Percentiles rank a stretch among this genome's conserved stretches.
Evolutionary conservation across 768 basidiomycete species (phyloP).

Genomic region (Collybia sordida): DNA sequence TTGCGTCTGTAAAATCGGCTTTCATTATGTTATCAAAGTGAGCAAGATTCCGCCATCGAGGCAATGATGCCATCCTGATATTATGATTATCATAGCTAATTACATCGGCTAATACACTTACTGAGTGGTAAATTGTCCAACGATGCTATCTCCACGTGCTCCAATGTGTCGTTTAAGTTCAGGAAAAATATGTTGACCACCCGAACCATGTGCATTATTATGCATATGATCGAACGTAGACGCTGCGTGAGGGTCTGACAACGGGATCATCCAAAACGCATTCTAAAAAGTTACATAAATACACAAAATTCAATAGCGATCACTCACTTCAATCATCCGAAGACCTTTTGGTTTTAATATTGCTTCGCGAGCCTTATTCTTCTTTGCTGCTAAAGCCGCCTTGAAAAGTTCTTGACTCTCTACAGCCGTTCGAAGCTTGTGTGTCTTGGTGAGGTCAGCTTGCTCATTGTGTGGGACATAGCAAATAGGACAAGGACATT

Average conservation of each 20-base stretch:
- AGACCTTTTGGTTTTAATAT: constrained; percentile 6
- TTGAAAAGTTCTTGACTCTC: constrained; percentile 4
- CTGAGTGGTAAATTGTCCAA: not conserved
- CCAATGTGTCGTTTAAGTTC: not conserved
- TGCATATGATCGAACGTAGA: constrained; percentile 38
- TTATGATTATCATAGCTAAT: not conserved
- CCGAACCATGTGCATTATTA: not conserved
- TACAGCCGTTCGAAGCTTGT: not conserved
- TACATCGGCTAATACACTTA: not conserved
- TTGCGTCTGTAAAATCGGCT: constrained; percentile 27
- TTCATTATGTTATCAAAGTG: constrained; percentile 25
- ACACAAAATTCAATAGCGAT: not conserved
- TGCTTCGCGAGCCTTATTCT: constrained; percentile 4
- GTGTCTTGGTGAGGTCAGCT: constrained; percentile 10
- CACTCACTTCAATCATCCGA: constrained; percentile 8
- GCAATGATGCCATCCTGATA: constrained; percentile 19
- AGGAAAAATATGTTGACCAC: not conserved
- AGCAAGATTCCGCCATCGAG: constrained; percentile 28
- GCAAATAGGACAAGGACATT: constrained; percentile 16
- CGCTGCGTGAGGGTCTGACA: constrained; percentile 30
- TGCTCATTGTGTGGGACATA: constrained; percentile 16
- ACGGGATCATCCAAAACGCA: constrained; percentile 34
- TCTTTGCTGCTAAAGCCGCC: constrained; percentile 1
- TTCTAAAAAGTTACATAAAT: constrained; percentile 23
- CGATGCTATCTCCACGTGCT: not conserved